Conservation (phyloP, 2,329 filamentous ascomycete genomes). For the Sclerotinia minor region DNA sequence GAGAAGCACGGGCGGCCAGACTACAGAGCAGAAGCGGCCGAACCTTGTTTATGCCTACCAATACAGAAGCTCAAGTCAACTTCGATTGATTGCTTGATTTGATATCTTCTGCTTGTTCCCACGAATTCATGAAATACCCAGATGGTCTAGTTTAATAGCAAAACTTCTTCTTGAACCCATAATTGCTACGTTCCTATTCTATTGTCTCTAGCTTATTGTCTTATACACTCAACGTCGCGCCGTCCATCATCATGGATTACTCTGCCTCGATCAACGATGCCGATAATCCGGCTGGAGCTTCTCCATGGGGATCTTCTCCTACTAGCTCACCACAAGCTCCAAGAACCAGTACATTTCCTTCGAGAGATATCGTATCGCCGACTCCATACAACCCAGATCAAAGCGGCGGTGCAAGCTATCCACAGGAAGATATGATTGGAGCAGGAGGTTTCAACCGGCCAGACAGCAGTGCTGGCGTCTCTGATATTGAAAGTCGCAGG, state of each 20-base stretch:
- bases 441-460: slow-evolving; percentile 34
- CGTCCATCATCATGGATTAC: slow-evolving; percentile 60
- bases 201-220: slow-evolving; percentile 15
- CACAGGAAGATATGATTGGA: slow-evolving; percentile 36
- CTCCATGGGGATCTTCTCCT: slow-evolving; percentile 57
- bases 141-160: background rate
- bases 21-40: background rate
- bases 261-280: slow-evolving; percentile 57
- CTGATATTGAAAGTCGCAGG: slow-evolving; percentile 36
- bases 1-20: slow-evolving; percentile 1
- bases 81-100: slow-evolving; percentile 10
- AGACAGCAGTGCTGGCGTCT: slow-evolving; percentile 35
- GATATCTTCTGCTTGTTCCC: slow-evolving; percentile 12
- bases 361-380: slow-evolving; percentile 37
- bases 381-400: slow-evolving; percentile 34
- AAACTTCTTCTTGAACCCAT: slow-evolving; percentile 10
- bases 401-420: slow-evolving; percentile 32
- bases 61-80: slow-evolving; percentile 15
- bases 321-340: slow-evolving; percentile 39
- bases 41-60: slow-evolving; percentile 21
- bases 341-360: slow-evolving; percentile 35
- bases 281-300: slow-evolving; percentile 57
- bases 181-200: slow-evolving; percentile 22
- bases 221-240: slow-evolving; percentile 26
- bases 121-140: slow-evolving; percentile 21